A percentile compares a stretch with the other conserved stretches of the same genome.
phyloP scores from a whole-genome alignment of 331 rosid genomes.

The Telfairia occidentalis region DNA sequence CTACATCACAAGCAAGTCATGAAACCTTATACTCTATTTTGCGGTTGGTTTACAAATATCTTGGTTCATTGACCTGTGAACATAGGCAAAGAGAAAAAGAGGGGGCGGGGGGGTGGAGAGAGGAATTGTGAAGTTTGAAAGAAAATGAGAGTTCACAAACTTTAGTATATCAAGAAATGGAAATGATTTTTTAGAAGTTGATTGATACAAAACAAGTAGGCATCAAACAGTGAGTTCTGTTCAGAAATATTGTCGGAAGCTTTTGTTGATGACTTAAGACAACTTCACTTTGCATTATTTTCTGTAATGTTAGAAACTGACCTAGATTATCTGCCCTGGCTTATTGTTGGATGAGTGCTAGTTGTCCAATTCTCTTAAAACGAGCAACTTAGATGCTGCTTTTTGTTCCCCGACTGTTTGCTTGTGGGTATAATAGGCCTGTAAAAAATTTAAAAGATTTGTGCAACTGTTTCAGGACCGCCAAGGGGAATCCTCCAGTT shows the following conservation, averaged over 20 bases:
- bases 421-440: neutral
- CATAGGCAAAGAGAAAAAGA: neutral
- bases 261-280: neutral
- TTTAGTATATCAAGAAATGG: neutral
- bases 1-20: slow-evolving; percentile 99
- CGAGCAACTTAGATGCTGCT: neutral
- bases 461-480: slow-evolving; percentile 60
- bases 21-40: slow-evolving; percentile 62
- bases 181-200: neutral
- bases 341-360: neutral
- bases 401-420: neutral
- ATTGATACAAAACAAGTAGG: neutral
- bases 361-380: neutral
- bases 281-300: neutral
- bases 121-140: neutral
- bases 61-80: slow-evolving; percentile 21
- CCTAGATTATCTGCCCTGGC: neutral
- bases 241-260: neutral
- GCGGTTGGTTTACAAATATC: slow-evolving; percentile 82
- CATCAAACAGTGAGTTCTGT: neutral
- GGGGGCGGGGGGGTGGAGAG: neutral
- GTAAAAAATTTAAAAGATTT: neutral
- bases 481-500: slow-evolving; percentile 85
- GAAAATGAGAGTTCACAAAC: neutral
- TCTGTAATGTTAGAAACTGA: neutral